phyloP scores from a whole-genome alignment of 805 yeast species.

The Saccharomycodes ludwigii region DNA sequence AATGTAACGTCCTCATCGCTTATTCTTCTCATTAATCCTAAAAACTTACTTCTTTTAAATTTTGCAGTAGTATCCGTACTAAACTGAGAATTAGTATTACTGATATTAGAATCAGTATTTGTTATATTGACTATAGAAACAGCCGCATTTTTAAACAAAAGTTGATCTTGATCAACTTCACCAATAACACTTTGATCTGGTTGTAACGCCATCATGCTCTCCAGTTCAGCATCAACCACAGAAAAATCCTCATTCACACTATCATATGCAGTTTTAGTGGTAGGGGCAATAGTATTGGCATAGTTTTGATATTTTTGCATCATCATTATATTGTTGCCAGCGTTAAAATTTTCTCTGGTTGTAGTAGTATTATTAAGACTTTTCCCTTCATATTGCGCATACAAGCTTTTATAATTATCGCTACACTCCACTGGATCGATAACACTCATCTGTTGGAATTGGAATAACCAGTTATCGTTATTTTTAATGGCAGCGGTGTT shows the following conservation, averaged over 20 bases:
- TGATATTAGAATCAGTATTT: too few species aligned
- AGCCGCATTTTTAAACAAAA: too few species aligned
- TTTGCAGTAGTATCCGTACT: too few species aligned
- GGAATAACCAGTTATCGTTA: constrained; percentile 12
- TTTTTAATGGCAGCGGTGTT: too few species aligned
- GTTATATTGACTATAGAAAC: too few species aligned
- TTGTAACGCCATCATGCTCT: too few species aligned
- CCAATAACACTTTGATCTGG: too few species aligned
- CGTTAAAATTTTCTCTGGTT: neutral
- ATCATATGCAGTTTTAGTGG: neutral
- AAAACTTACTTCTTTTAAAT: constrained; percentile 18
- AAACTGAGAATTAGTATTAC: too few species aligned
- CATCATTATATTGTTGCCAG: neutral
- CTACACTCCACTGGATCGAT: constrained; percentile 21
- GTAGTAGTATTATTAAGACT: neutral
- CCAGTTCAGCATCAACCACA: constrained; percentile 1
- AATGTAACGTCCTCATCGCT: constrained; percentile 21
- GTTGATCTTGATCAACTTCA: too few species aligned
- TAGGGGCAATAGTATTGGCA: too few species aligned
- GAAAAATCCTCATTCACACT: neutral
- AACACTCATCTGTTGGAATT: constrained; percentile 17
- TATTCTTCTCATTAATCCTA: constrained; percentile 18
- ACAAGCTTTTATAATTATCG: constrained; percentile 17
- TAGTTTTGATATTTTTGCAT: neutral
- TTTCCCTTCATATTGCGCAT: constrained; percentile 13